Conservation (phyloP, 495 filamentous ascomycete species). For the Lophiostoma macrostomum region DNA sequence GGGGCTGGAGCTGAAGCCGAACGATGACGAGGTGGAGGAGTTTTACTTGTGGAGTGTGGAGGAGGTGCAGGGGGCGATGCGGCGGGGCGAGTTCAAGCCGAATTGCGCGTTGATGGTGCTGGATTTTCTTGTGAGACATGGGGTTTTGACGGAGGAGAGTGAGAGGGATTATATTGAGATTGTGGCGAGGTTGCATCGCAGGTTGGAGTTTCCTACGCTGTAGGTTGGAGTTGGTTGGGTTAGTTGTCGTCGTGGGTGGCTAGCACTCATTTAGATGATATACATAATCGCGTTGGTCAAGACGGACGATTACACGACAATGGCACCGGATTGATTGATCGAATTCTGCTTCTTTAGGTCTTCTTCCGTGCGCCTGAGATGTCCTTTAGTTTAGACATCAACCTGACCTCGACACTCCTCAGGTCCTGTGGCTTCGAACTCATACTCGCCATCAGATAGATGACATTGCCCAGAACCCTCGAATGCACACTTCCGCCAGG, state of each 20-base stretch:
- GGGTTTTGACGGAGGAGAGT: constrained; percentile 75
- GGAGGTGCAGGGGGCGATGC: constrained; percentile 68
- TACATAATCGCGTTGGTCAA: too few species aligned
- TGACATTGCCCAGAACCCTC: constrained; percentile 70
- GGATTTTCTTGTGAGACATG: constrained; percentile 89
- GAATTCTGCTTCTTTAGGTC: too few species aligned
- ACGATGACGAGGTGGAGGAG: constrained; percentile 83
- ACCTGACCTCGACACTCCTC: neutral
- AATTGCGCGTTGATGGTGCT: constrained; percentile 83
- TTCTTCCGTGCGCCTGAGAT: too few species aligned
- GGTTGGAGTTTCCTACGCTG: constrained; percentile 70
- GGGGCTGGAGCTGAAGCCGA: constrained; percentile 65
- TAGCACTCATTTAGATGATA: too few species aligned
- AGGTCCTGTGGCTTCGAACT: constrained; percentile 41
- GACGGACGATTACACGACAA: too few species aligned
- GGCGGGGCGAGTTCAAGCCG: constrained; percentile 79
- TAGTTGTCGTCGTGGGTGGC: too few species aligned
- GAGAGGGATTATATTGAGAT: constrained; percentile 82
- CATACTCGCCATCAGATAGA: constrained; percentile 74
- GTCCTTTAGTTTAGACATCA: neutral
- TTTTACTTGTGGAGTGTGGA: constrained; percentile 76
- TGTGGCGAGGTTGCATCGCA: constrained; percentile 68
- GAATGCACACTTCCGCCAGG: constrained; percentile 60
- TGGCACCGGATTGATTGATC: too few species aligned
- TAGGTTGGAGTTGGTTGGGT: too few species aligned